These are phyloP conservation scores for Eucalyptus brandiana DNA, from an alignment of 345 rosid species.

Conservation along the genomic window DNA sequence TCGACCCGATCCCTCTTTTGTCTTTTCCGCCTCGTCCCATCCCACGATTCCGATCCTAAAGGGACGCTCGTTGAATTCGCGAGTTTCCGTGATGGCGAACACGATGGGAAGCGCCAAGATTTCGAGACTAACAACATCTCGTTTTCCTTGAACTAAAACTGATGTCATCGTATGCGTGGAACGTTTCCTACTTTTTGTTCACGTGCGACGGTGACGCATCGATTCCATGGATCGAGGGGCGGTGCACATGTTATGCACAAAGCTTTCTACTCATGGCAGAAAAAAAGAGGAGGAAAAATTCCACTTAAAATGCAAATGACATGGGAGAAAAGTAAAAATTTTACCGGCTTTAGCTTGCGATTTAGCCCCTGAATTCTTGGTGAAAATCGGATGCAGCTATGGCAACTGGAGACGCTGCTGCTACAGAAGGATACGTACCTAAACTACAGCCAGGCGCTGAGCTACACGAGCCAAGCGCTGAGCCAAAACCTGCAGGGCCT, in stretches of 20 bases:
- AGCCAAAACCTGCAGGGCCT: constrained; percentile 98
- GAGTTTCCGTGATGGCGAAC: background rate
- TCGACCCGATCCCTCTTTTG: background rate
- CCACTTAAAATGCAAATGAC: background rate
- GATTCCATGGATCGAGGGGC: background rate
- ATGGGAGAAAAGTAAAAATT: background rate
- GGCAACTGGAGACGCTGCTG: constrained; percentile 97
- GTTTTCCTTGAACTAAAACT: background rate
- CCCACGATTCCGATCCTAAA: background rate
- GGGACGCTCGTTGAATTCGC: background rate
- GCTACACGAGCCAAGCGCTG: constrained; percentile 96
- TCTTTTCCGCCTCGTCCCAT: background rate
- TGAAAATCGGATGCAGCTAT: constrained; percentile 38
- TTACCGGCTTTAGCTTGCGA: background rate
- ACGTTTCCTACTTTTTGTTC: background rate
- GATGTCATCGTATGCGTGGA: background rate
- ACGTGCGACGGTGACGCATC: background rate
- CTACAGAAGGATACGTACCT: constrained; percentile 93
- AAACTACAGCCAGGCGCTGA: constrained; percentile 89
- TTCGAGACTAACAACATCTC: background rate
- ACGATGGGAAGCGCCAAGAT: background rate
- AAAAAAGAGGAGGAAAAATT: background rate
- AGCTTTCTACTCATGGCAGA: background rate
- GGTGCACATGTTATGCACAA: background rate
- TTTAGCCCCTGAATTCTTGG: background rate